Base-by-base conservation (phyloP, 176 grass and related monocot species). In the Triticum turgidum region DNA sequence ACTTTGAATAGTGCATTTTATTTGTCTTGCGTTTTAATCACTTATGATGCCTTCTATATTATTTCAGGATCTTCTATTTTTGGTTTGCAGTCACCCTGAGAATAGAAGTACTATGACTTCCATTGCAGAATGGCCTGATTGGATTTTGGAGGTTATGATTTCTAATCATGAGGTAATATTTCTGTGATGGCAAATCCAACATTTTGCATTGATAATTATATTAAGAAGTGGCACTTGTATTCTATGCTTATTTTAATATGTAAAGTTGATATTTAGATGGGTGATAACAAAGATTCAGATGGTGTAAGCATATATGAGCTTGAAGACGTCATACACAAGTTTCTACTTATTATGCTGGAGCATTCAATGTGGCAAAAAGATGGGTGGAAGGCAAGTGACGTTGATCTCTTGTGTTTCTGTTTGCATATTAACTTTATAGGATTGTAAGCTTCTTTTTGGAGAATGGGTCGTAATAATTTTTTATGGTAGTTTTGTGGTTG, bases 91-190 rank as follows among this genome's bases (percentile, higher is more conserved):
- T 93, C 89, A 93, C 92, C 87, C 87, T 1, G 87, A 95, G 78
- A 95, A 95, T 81, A 89, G 91, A 89, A 93, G 79, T 51, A 87
- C 71, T 80, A 79, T 95, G 65, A 93, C 84, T 81, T 91, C 38
- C 86, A 91, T 93, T 87, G 65, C 78, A 17, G 94, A 93, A 91
- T 95, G 94, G 94, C 94, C 94, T n/a, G 94, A 93, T 80, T 95
- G 94, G 94, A 83, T 95, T 86, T 89, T 95, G 83, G 94, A 95
- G 61, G 84, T 91, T 87, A 80, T 93, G 61, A 91, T 93, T 89
- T 95, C 94, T 85, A 95, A 95, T 85, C 90, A 86, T 87, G 94
- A 95, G 91, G 94, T 95, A 95, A 85, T 61, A 78, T 80, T 73
- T 81, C 65, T 86, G 22, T 56, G 52, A 72, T 83, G 56, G 65